Conservation (phyloP, 1,139 yeast species). For the Yarrowia galli region DNA sequence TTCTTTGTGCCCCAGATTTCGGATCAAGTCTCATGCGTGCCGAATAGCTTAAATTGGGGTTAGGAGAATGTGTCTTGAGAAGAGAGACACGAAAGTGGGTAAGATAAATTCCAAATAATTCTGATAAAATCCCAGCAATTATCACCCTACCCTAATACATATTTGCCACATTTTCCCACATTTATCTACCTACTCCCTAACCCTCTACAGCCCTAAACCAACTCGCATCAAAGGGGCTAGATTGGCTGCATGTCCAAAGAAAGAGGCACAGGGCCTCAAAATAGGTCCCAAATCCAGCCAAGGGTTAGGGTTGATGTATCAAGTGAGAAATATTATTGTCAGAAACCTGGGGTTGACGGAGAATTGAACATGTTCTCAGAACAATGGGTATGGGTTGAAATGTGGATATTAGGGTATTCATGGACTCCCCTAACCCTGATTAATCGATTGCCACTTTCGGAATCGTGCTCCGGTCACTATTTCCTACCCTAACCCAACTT, state of each 20-base stretch:
- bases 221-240: conserved; percentile 23
- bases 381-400: neutral
- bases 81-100: no score
- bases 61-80: no score
- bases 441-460: neutral
- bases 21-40: conserved; percentile 20
- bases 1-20: conserved; percentile 30
- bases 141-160: no score
- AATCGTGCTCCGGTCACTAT: no score
- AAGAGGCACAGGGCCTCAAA: conserved; percentile 29
- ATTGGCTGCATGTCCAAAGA: conserved; percentile 1
- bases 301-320: conserved; percentile 22
- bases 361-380: no score
- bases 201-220: neutral
- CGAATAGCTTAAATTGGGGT: neutral
- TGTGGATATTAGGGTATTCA: neutral
- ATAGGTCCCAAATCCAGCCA: conserved; percentile 29
- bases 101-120: no score
- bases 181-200: neutral
- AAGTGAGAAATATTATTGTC: neutral
- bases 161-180: no score
- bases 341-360: conserved; percentile 2
- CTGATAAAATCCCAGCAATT: no score
- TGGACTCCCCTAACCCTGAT: neutral
- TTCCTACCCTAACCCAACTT: no score